Percentiles rank a stretch among this genome's conserved stretches.
Evolutionary conservation across 768 basidiomycete species (phyloP).

Genomic region (Cystofilobasidium bisporidii): DNA sequence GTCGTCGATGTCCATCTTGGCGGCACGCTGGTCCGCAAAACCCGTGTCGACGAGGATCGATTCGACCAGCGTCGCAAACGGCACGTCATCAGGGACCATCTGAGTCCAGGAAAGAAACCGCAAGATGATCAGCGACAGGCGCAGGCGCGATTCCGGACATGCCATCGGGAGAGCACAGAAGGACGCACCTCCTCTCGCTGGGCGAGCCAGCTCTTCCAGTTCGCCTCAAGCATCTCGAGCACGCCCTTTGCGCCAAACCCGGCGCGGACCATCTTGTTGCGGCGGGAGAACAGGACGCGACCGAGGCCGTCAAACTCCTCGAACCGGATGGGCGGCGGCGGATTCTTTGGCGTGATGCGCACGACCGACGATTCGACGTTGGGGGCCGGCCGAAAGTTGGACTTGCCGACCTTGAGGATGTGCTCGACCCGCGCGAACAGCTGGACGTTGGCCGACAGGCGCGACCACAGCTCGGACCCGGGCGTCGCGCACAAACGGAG

Average conservation of each 20-base stretch:
- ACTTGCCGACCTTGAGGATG: conserved; percentile 90
- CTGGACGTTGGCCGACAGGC: conserved; percentile 92
- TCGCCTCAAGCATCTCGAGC: conserved; percentile 83
- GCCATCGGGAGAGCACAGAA: too few species aligned
- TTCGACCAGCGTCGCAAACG: conserved; percentile 63
- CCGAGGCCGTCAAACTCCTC: conserved; percentile 96
- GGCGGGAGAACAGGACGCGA: conserved; percentile 75
- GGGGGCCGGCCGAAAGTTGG: conserved; percentile 92
- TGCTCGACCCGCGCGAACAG: conserved; percentile 94
- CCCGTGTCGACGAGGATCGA: conserved; percentile 61
- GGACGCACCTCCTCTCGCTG: conserved; percentile 48
- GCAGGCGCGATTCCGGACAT: too few species aligned
- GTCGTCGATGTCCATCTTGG: conserved; percentile 91
- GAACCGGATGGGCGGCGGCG: conserved; percentile 88
- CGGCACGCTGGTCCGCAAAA: conserved; percentile 65
- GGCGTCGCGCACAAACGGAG: conserved; percentile 80
- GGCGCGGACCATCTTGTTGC: conserved; percentile 81
- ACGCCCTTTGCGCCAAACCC: conserved; percentile 87
- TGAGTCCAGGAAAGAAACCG: conserved; percentile 34
- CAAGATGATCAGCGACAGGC: not conserved
- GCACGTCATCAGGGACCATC: conserved; percentile 53
- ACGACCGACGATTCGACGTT: conserved; percentile 89
- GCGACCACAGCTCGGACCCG: conserved; percentile 76
- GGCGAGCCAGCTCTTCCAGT: conserved; percentile 85
- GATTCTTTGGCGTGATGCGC: conserved; percentile 80